Base-by-base conservation (phyloP, 129 eudicot species). In the Gnaphalium uliginosum region DNA sequence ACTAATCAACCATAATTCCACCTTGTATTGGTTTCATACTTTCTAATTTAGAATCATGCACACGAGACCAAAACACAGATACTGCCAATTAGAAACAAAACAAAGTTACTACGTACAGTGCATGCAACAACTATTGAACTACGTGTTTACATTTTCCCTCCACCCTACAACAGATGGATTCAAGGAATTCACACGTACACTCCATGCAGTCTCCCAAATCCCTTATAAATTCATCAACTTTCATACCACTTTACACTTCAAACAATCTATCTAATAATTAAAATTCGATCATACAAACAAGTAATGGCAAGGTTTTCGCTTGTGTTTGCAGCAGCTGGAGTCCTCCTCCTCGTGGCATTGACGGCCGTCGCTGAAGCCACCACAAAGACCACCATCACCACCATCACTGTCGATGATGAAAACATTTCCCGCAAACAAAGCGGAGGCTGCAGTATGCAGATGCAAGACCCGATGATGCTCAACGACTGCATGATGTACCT, bases 301-400 rank as follows among this genome's bases (percentile, higher is more conserved):
- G 60, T 50, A 59, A 81, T 75, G 84, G 80, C 84, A 24, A 81
- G 70, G 48, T 54, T 81, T 25, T 66, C 79, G 0, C 33, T 53
- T 19, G 37, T 76, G 9, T 75, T 50, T 1, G 79, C 65, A 64
- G 77, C 58, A 39, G 78, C 60, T 0, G 80, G 80, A 53, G 57
- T 67, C 65, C 66, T 53, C 79, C 66, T 65, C 73, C 57, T 76
- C 0, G 66, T 53, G 26, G n/a, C n/a, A n/a, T n/a, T n/a, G n/a
- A n/a, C n/a, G n/a, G 78, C 79, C 64, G 18, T 66, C 2, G 26
- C 74, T 11, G 50, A 62, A 25, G 85, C 85, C 39, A 26, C 73
- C 68, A 71, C 69, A 1, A 27, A 27, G 2, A 27, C 30, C 30
- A 27, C 1, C 71, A 58, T 68, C 76, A 80, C 76, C 26, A 80